Percentiles rank a stretch among this genome's conserved stretches.
Conservation (phyloP, 1,284 basidiomycete genomes). For the Rhodotorula sp. region DNA sequence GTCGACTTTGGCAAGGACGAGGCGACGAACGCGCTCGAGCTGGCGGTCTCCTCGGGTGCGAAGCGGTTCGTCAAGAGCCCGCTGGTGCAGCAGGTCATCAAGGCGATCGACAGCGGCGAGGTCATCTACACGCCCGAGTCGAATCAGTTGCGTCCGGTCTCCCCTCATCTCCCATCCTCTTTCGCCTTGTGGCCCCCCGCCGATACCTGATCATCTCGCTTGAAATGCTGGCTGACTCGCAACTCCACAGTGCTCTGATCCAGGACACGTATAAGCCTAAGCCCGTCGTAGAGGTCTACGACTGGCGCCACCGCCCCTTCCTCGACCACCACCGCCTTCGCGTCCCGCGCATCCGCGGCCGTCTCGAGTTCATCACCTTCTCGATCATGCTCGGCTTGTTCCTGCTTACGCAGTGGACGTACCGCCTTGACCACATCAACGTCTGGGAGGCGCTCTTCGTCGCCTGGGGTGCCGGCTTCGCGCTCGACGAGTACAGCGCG, state of each 20-base stretch:
- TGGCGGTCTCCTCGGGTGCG: slow-evolving; percentile 31
- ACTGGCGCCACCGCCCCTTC: slow-evolving; percentile 37
- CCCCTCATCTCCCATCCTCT: not conserved
- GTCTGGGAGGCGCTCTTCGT: slow-evolving; percentile 41
- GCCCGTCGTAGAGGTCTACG: slow-evolving; percentile 41
- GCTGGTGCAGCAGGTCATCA: slow-evolving; percentile 42
- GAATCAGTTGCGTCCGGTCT: slow-evolving; percentile 13
- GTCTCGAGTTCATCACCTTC: slow-evolving; percentile 33
- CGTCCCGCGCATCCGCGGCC: slow-evolving; percentile 41
- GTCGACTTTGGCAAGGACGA: slow-evolving; percentile 31
- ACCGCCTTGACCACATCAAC: slow-evolving; percentile 22
- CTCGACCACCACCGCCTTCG: slow-evolving; percentile 45
- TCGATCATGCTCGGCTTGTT: slow-evolving; percentile 43
- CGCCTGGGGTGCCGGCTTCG: slow-evolving; percentile 41
- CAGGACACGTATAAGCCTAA: slow-evolving; percentile 43
- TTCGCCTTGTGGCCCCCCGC: too few relatives aligned
- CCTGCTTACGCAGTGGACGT: slow-evolving; percentile 33
- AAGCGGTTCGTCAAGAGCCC: slow-evolving; percentile 43
- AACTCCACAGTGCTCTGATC: slow-evolving; percentile 30
- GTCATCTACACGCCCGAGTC: slow-evolving; percentile 41
- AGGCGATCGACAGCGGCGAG: slow-evolving; percentile 39
- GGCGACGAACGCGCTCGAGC: slow-evolving; percentile 43
- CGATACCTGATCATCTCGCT: not conserved
- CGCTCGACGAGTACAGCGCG: slow-evolving; percentile 43
- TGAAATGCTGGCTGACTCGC: too few relatives aligned